These are phyloP conservation scores for Podila horticola DNA, from an alignment of 192 early-diverging fungal genomes.

Conservation along the genomic window DNA sequence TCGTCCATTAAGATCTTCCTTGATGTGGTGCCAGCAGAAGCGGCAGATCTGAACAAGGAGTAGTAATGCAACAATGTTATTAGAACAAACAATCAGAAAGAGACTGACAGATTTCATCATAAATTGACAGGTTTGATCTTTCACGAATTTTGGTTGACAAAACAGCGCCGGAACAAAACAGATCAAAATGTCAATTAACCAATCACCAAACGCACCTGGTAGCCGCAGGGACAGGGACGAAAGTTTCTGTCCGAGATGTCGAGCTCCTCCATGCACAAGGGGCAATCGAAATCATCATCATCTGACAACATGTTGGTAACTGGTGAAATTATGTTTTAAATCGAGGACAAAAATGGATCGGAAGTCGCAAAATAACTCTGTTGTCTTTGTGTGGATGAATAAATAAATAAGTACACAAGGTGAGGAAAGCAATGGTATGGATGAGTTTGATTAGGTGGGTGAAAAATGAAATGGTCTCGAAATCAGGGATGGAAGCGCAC, in stretches of 20 bases:
- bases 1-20: constrained; percentile 89
- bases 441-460: too few species aligned
- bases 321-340: not conserved
- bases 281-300: constrained; percentile 96
- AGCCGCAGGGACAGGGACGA: constrained; percentile 97
- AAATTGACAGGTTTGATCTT: too few species aligned
- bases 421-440: too few species aligned
- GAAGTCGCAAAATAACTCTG: not conserved
- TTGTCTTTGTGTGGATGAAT: not conserved
- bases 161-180: too few species aligned
- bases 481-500: not conserved
- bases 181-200: too few species aligned
- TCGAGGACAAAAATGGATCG: not conserved
- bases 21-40: constrained; percentile 99
- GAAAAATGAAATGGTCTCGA: not conserved
- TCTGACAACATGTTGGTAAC: constrained; percentile 61
- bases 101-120: too few species aligned
- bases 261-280: constrained; percentile 98
- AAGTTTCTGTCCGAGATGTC: constrained; percentile 97
- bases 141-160: too few species aligned
- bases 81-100: not conserved
- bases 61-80: constrained; percentile 5
- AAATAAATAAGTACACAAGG: not conserved
- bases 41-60: constrained; percentile 86
- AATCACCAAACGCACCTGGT: constrained; percentile 74